These are phyloP conservation scores for Colletotrichum sp. DNA, from an alignment of 2,329 filamentous ascomycete genomes.

Conservation along the genomic window DNA sequence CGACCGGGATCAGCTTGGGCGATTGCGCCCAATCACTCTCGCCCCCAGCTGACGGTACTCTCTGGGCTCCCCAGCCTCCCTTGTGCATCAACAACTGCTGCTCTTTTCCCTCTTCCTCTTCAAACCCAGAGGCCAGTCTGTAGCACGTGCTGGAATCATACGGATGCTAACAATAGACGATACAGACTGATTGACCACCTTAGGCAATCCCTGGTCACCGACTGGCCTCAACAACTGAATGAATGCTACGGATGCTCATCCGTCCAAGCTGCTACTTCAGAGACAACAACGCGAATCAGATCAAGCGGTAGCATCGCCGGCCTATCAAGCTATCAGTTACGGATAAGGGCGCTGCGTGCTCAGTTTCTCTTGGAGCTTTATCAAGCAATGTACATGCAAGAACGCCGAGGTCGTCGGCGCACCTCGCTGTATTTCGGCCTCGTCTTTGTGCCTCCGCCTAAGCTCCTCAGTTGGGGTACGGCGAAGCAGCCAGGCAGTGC, in stretches of 20 bases:
- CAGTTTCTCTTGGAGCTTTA: not conserved
- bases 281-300: not conserved
- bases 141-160: not conserved
- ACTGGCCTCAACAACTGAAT: not conserved
- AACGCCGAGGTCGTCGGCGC: not conserved
- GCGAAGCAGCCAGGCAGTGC: conserved; percentile 1
- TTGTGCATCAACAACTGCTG: not conserved
- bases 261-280: not conserved
- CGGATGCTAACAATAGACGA: not conserved
- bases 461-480: not conserved
- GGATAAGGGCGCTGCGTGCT: not conserved
- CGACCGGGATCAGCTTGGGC: conserved; percentile 10
- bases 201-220: not conserved
- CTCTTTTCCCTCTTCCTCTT: not conserved
- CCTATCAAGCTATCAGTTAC: not conserved
- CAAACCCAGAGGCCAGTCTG: not conserved
- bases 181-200: not conserved
- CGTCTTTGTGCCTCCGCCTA: not conserved
- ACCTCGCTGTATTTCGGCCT: not conserved
- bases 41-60: not conserved
- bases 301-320: not conserved
- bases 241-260: not conserved
- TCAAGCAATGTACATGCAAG: not conserved
- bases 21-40: conserved; percentile 14
- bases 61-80: conserved; percentile 5